phyloP scores from a whole-genome alignment of 1,284 basidiomycete genomes.

The Ceratobasidium papillatum region DNA sequence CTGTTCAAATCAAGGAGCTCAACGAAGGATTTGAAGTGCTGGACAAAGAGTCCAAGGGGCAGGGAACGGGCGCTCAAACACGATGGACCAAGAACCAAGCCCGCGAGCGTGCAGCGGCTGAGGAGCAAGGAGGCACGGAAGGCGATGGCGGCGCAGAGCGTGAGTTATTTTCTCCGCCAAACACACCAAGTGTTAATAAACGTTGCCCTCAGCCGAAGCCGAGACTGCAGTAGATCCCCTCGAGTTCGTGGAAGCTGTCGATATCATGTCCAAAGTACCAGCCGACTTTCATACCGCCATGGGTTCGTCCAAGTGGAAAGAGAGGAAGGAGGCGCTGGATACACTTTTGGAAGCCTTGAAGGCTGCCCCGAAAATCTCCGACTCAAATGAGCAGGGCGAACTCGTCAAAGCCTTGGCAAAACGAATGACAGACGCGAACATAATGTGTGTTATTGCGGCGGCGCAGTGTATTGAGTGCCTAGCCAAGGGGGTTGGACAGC shows the following conservation, averaged over 20 bases:
- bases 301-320: conserved; percentile 97
- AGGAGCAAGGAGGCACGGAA: conserved; percentile 54
- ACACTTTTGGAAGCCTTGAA: conserved; percentile 80
- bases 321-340: conserved; percentile 92
- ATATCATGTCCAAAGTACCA: conserved; percentile 80
- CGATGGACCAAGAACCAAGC: conserved; percentile 82
- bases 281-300: conserved; percentile 76
- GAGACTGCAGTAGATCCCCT: conserved; percentile 76
- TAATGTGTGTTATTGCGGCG: conserved; percentile 93
- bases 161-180: conserved; percentile 44
- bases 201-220: conserved; percentile 42
- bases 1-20: conserved; percentile 97
- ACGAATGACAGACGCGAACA: conserved; percentile 92
- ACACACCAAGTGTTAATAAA: conserved; percentile 12
- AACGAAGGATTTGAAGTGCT: conserved; percentile 88
- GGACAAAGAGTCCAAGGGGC: conserved; percentile 84
- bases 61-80: conserved; percentile 80
- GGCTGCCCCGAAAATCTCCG: conserved; percentile 79
- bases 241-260: conserved; percentile 83
- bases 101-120: conserved; percentile 71
- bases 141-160: conserved; percentile 55
- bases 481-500: conserved; percentile 79
- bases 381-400: conserved; percentile 76
- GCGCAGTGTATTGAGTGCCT: conserved; percentile 87
- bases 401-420: conserved; percentile 79